Evolutionary conservation across 805 yeast species (phyloP).

Genomic region (Cyberlindnera mycetangii): DNA sequence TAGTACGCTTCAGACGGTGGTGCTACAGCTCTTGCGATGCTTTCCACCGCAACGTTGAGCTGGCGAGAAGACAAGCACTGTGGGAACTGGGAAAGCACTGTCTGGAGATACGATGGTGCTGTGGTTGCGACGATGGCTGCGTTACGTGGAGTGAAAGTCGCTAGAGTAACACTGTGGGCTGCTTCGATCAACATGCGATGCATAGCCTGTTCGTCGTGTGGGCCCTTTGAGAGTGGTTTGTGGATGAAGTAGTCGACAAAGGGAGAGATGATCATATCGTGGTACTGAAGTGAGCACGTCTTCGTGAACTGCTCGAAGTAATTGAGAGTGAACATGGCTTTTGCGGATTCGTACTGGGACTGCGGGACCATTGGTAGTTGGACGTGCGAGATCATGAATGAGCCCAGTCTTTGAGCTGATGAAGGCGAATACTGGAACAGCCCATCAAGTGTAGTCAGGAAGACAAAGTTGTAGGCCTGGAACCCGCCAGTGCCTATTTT

Average conservation of each 20-base stretch:
- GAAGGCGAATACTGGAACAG: slow-evolving; percentile 30
- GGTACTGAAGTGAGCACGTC: slow-evolving; percentile 33
- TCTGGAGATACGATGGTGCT: slow-evolving; percentile 40
- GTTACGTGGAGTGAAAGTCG: slow-evolving; percentile 28
- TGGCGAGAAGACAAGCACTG: slow-evolving; percentile 49
- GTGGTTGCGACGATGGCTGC: slow-evolving; percentile 23
- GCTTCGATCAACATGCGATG: slow-evolving; percentile 48
- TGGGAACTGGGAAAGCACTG: slow-evolving; percentile 57
- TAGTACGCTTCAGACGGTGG: slow-evolving; percentile 35
- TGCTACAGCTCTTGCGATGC: slow-evolving; percentile 44
- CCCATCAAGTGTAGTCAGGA: slow-evolving; percentile 45
- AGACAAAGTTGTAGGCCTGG: slow-evolving; percentile 59
- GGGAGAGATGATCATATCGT: slow-evolving; percentile 33
- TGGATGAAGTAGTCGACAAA: slow-evolving; percentile 24
- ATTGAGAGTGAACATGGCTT: slow-evolving; percentile 30
- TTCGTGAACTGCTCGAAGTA: slow-evolving; percentile 31
- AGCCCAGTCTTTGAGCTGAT: slow-evolving; percentile 29
- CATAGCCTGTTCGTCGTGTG: slow-evolving; percentile 5
- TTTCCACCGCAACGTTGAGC: slow-evolving; percentile 53
- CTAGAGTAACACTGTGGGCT: slow-evolving; percentile 57
- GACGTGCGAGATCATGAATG: slow-evolving; percentile 29
- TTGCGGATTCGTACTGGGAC: slow-evolving; percentile 28
- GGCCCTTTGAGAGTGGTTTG: slow-evolving; percentile 6
- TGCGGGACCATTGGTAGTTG: slow-evolving; percentile 18
- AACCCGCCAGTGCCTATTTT: slow-evolving; percentile 64